phyloP scores from a whole-genome alignment of 495 filamentous ascomycete genomes.

The Rhizodiscina lignyota region DNA sequence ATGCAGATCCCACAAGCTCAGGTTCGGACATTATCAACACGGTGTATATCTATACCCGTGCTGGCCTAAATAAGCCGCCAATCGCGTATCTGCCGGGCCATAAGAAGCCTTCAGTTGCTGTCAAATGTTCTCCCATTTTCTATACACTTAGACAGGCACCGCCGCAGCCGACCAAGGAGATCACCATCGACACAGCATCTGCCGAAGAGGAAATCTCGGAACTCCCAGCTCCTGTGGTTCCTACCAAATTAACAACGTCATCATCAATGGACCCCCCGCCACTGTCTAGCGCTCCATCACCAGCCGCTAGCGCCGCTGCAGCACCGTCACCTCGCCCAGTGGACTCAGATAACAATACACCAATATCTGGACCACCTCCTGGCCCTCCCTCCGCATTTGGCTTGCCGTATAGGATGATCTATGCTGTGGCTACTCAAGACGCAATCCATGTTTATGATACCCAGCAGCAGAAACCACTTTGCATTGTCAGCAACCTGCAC shows the following conservation, averaged over 20 bases:
- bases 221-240: constrained; percentile 66
- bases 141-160: constrained; percentile 58
- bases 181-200: constrained; percentile 86
- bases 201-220: constrained; percentile 67
- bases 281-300: constrained; percentile 31
- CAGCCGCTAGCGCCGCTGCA: constrained; percentile 19
- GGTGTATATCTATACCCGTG: constrained; percentile 94
- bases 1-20: constrained; percentile 49
- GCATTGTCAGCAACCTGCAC: constrained; percentile 88
- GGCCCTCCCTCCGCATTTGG: constrained; percentile 44
- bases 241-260: constrained; percentile 32
- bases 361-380: constrained; percentile 34
- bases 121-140: constrained; percentile 80
- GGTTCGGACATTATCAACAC: constrained; percentile 86
- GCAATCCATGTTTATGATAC: constrained; percentile 95
- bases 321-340: constrained; percentile 3
- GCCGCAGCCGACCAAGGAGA: constrained; percentile 57
- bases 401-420: constrained; percentile 84
- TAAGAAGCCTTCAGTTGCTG: constrained; percentile 94
- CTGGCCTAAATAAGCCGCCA: constrained; percentile 91
- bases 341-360: constrained; percentile 34
- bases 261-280: constrained; percentile 72
- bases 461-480: constrained; percentile 84
- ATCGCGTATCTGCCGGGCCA: constrained; percentile 95
- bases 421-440: constrained; percentile 95